Base-by-base conservation (phyloP, 1,284 basidiomycete genomes). In the Pseudozyma hubeiensis region DNA sequence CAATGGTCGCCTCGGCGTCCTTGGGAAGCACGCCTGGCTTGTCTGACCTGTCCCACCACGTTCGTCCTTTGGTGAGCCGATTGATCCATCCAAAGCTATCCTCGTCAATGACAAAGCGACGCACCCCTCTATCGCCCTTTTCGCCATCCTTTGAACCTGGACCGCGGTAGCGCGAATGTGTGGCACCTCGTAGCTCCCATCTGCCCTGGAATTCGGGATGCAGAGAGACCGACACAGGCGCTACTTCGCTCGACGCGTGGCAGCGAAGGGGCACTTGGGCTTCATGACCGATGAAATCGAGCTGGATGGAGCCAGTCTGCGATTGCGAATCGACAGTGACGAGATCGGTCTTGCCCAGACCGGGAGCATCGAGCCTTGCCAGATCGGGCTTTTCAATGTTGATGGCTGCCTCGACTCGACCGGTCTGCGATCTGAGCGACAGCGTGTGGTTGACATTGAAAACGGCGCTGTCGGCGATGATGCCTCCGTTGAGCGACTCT, bases 401-500 rank as follows among this genome's bases (percentile, higher is more conserved):
- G 30, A 80, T 56, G 7, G 52, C 65, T 17, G 75, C 77, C 35
- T 75, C 61, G 47, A 80, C 64, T 11, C 58, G 48, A n/a, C 77
- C 77, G 1, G 62, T 64, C 5, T 53, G 51, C 11, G 74, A 61
- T 9, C 40, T 53, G 29, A 80, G 45, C 1, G 45, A 48, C 16
- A 80, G 64, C 7, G 79, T 73, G 50, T 75, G 64, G 37, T 80
- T 80, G 17, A 68, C 77, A 30, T 71, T 59, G 64, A 70, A 65
- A 13, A 65, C 48, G 14, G 66, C 72, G 40, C 60, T 58, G 19
- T 66, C 51, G 17, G 60, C 72, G 16, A 66, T 59, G 53, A 75
- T 67, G 48, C 62, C 60, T 41, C 72, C 72, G 52, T 67, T 69
- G 53, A 63, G 61, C 14, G 72, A 66, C 17, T 67, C 66, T 7